Evolutionary conservation across 768 basidiomycete species (phyloP), one percentile per base, ranked within the genome.

Genomic region (Rhodosporidiobolus odoratus): DNA sequence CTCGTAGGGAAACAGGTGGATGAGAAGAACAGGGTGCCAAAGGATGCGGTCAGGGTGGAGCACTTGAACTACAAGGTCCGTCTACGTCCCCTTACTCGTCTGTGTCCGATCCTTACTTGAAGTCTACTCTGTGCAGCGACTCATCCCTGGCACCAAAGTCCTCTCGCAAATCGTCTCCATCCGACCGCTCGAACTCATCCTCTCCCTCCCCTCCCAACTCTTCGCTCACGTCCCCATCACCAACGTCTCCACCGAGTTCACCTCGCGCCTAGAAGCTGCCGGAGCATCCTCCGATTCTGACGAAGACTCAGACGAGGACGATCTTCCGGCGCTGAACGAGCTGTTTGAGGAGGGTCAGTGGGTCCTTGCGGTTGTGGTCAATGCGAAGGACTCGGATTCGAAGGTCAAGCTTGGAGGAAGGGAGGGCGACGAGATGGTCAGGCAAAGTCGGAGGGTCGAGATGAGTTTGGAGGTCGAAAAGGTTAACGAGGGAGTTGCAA

Each of bases 121-220:
- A n/a, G n/a, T n/a, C 76, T 47, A 30, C 54, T 41, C 66, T 48
- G 3, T 25, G 34, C 76, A 94, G 91, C 86, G 92, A 75, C 82
- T 96, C 19, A 80, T 83, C 53, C 82, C 87, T 43, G 94, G 93
- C 45, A 93, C 92, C 85, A 92, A 88, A 78, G 84, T 97, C 30
- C 82, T 98, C 43, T 88, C 87, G n/a, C 89, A 92, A 81, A 85
- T 99, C 61, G 84, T 91, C 75, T 85, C 89, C 35, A 85, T 98
- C 62, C 86, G 91, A 71, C 90, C 94, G 17, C 86, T 99, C 43
- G 89, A 91, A 54, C 84, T 99, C 68, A 85, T 98, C 67, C 83
- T 98, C 37, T 97, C 95, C 25, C 84, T 99, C n/a, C 95, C 96
- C 25, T 91, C 94, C 76, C 94, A 97, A 80, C 86, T 99, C 47